A percentile compares a stretch with the other conserved stretches of the same genome.
These are phyloP conservation scores for Aspergillus homomorphus DNA, from an alignment of 495 filamentous ascomycete genomes.

Conservation along the genomic window DNA sequence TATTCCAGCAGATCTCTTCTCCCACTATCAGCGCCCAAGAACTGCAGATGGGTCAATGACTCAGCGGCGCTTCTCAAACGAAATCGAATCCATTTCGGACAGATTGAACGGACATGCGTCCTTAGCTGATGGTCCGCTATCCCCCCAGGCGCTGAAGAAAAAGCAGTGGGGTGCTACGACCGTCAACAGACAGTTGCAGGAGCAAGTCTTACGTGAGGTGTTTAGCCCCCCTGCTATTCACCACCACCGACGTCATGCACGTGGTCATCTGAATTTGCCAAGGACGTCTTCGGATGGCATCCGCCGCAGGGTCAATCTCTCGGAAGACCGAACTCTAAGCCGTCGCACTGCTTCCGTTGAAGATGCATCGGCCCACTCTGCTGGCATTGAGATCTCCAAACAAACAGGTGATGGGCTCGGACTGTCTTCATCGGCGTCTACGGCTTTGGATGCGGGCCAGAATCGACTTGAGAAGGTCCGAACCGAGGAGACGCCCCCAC, in stretches of 20 bases:
- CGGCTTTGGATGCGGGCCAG: constrained; percentile 37
- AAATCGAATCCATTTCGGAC: constrained; percentile 14
- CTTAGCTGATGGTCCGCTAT: constrained; percentile 7
- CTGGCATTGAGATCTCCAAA: constrained; percentile 33
- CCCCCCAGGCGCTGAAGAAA: constrained; percentile 9
- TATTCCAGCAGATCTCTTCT: constrained; percentile 78
- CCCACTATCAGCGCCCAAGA: constrained; percentile 28
- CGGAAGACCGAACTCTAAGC: constrained; percentile 32
- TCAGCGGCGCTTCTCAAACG: constrained; percentile 20
- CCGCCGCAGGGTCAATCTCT: constrained; percentile 30
- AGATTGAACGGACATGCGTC: constrained; percentile 1
- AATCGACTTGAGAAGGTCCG: constrained; percentile 34
- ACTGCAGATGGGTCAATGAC: constrained; percentile 25
- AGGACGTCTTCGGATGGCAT: constrained; percentile 39
- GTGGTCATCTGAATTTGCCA: constrained; percentile 57
- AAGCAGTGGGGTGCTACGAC: constrained; percentile 89
- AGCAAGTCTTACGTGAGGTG: constrained; percentile 91
- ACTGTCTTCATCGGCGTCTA: constrained; percentile 45
- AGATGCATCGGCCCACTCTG: constrained; percentile 18
- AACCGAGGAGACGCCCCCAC: constrained; percentile 28
- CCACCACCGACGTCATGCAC: constrained; percentile 58
- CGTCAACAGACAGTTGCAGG: constrained; percentile 81
- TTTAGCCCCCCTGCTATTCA: constrained; percentile 82
- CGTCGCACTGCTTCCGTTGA: constrained; percentile 18
- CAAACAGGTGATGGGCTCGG: constrained; percentile 25